These are phyloP conservation scores for Diversispora epigaea DNA, from an alignment of 192 early-diverging fungal genomes.

Conservation along the genomic window DNA sequence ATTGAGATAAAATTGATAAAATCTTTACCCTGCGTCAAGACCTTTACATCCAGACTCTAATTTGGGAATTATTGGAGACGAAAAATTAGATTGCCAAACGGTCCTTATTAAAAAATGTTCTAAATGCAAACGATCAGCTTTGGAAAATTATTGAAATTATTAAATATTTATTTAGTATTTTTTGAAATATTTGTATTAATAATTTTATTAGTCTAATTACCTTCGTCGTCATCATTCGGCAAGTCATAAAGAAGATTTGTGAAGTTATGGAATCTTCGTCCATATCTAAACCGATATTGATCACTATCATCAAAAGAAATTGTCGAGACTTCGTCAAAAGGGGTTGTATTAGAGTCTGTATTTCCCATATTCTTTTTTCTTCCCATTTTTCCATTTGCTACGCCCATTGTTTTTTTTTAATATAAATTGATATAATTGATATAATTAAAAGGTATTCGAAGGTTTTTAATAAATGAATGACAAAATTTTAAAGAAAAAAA, in stretches of 20 bases:
- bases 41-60: slow-evolving; percentile 22
- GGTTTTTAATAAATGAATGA: too few species aligned
- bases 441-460: too few species aligned
- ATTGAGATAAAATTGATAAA: background rate
- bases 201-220: background rate
- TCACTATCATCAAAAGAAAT: background rate
- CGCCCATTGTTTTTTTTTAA: too few species aligned
- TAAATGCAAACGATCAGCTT: slow-evolving; percentile 8
- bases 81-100: slow-evolving; percentile 22
- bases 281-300: background rate
- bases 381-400: too few species aligned
- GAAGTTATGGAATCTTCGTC: background rate
- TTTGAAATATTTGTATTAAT: background rate
- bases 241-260: slow-evolving; percentile 1
- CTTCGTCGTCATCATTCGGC: slow-evolving; percentile 22
- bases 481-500: too few species aligned
- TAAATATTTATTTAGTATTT: background rate
- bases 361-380: too few species aligned
- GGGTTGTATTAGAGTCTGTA: too few species aligned
- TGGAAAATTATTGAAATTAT: background rate
- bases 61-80: slow-evolving; percentile 23
- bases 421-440: too few species aligned
- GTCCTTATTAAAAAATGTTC: background rate
- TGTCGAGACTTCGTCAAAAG: too few species aligned
- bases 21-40: slow-evolving; percentile 33